A percentile compares a stretch with the other conserved stretches of the same genome.
These are phyloP conservation scores for Fistulifera solaris DNA, from an alignment of 108 stramenopile species.

Conservation along the genomic window DNA sequence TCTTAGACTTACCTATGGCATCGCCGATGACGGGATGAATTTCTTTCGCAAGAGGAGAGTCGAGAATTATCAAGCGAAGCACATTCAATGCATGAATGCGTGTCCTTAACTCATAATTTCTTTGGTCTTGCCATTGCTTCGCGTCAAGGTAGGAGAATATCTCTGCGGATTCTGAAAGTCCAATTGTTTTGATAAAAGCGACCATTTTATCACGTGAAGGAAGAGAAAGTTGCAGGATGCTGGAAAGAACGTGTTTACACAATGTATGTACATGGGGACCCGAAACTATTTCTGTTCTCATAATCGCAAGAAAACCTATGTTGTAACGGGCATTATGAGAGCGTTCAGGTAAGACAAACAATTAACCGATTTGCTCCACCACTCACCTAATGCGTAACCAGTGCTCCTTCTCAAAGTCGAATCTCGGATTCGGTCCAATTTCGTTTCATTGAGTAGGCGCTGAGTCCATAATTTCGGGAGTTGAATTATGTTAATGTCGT, in stretches of 20 bases:
- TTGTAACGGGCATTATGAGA: constrained; percentile 8
- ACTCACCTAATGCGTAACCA: constrained; percentile 57
- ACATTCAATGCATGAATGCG: constrained; percentile 63
- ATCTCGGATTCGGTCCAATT: constrained; percentile 37
- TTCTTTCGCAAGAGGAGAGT: constrained; percentile 38
- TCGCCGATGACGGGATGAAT: constrained; percentile 31
- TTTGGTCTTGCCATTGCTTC: too few species aligned
- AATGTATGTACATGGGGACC: constrained; percentile 6
- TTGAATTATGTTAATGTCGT: background rate
- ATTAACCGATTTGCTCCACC: constrained; percentile 42
- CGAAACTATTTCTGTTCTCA: constrained; percentile 34
- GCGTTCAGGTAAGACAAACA: constrained; percentile 1
- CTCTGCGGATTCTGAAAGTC: background rate
- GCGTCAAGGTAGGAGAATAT: too few species aligned
- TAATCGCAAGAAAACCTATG: constrained; percentile 39
- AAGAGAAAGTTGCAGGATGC: constrained; percentile 26
- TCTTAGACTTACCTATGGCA: constrained; percentile 12
- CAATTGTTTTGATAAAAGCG: background rate
- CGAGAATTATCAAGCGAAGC: constrained; percentile 41
- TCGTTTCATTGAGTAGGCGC: constrained; percentile 32
- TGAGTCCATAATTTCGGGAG: constrained; percentile 27
- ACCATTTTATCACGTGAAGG: constrained; percentile 23
- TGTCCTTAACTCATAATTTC: constrained; percentile 13
- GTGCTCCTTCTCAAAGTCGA: constrained; percentile 56
- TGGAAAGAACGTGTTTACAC: constrained; percentile 18